Base-by-base conservation (phyloP, 2,329 filamentous ascomycete genomes). In the Fusarium brachygibbosum region DNA sequence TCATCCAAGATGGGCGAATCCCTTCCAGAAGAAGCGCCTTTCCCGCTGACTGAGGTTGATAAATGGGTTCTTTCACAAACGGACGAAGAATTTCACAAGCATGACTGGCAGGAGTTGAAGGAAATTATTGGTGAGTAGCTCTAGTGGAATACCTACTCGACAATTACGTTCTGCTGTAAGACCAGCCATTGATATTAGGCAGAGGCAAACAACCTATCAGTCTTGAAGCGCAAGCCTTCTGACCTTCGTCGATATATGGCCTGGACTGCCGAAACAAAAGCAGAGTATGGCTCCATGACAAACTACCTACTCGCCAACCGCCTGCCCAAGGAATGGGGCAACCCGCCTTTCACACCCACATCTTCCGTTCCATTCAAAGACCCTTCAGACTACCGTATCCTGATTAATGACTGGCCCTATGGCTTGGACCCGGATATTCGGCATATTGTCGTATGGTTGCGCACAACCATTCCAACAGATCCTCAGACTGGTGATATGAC, bases 351-450 rank as follows among this genome's bases (percentile, higher is more conserved):
- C 76, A 81, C 78, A 14, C 84, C 85, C 6, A 78, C 76, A 46
- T 88, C 86, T 9, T 64, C 74, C 5, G 73, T 82, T 28, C 87
- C 87, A 12, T 88, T 90, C 67, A 77, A 82, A 25, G 80, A 86
- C 42, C 75, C 83, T 6, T 84, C 83, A 34, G 88, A 90, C 78
- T 90, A 86, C 77, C 89, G 88, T 65, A 91, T 97, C 52, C 82
- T 97, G 44, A 84, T 89, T 76, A 98, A 98, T 75, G 94, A 98
- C 83, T 98, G 94, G 94, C 95, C 95, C 0, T 98, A 98, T 74
- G 94, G 93, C 5, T 81, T 97, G 49, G 83, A 83, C 1, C 76
- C 83, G 1, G 85, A 85, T 55, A 87, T 91, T 71, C 84, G 90
- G n/a, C 95, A 98, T 77, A 87, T 98, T 21, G 93, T 98, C 31